Evolutionary conservation across 2,329 filamentous ascomycete genomes (phyloP).

Genomic region (Hypoxylon sp.): DNA sequence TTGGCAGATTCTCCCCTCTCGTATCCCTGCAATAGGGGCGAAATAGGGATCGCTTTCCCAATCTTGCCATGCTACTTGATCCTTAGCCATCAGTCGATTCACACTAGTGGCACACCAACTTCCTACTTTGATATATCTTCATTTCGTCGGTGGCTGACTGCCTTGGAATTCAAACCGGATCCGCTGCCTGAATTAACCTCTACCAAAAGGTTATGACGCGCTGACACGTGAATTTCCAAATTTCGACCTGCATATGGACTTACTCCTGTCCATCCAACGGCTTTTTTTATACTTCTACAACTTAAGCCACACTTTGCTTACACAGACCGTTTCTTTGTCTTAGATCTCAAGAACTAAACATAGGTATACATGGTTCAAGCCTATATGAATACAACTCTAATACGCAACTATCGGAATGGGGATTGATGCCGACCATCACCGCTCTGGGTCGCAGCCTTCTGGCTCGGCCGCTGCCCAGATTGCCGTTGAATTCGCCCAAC

Average conservation of each 20-base stretch:
- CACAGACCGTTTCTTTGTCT: slow-evolving; percentile 7
- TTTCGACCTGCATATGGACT: slow-evolving; percentile 3
- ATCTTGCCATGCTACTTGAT: slow-evolving; percentile 31
- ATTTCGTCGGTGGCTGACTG: slow-evolving; percentile 35
- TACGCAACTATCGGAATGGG: slow-evolving; percentile 37
- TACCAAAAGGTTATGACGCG: slow-evolving; percentile 30
- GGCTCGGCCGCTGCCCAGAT: slow-evolving; percentile 51
- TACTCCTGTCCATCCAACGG: slow-evolving; percentile 4
- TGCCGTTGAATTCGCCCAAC: slow-evolving; percentile 69
- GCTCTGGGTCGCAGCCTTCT: slow-evolving; percentile 35
- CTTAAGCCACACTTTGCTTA: slow-evolving; percentile 10
- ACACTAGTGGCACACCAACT: slow-evolving; percentile 24
- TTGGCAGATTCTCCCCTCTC: slow-evolving; percentile 32
- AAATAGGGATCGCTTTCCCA: slow-evolving; percentile 18
- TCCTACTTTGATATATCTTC: slow-evolving; percentile 31
- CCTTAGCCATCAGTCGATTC: slow-evolving; percentile 22
- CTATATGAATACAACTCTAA: slow-evolving; percentile 21
- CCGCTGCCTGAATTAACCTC: slow-evolving; percentile 7
- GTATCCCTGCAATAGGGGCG: slow-evolving; percentile 29
- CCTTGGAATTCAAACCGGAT: slow-evolving; percentile 26
- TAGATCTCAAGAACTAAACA: background rate
- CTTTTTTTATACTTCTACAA: slow-evolving; percentile 15
- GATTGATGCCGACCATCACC: slow-evolving; percentile 31
- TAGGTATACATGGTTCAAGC: background rate
- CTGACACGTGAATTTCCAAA: slow-evolving; percentile 18